phyloP scores from a whole-genome alignment of 352 stramenopile genomes.

The Pythium phragmiticola region DNA sequence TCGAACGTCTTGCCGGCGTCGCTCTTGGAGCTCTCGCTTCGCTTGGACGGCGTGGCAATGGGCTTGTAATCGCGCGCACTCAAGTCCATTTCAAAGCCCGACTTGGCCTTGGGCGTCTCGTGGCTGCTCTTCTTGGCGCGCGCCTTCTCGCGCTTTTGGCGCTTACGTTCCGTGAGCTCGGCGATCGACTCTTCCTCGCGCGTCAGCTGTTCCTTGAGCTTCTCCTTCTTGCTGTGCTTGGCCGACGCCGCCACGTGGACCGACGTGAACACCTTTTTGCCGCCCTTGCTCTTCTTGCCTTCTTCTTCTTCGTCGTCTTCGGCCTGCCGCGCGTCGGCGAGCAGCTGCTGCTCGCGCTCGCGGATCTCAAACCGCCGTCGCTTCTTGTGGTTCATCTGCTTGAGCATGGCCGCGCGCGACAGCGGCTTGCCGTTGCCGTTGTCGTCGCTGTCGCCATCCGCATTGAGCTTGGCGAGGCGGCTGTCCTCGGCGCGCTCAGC shows the following conservation, averaged over 20 bases:
- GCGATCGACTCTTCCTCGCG: slow-evolving; percentile 80
- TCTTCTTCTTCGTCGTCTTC: slow-evolving; percentile 38
- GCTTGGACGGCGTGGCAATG: slow-evolving; percentile 39
- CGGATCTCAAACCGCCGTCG: slow-evolving; percentile 79
- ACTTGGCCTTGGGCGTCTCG: slow-evolving; percentile 25
- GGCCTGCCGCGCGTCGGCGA: slow-evolving; percentile 48
- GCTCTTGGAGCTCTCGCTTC: slow-evolving; percentile 17
- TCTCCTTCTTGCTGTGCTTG: slow-evolving; percentile 82
- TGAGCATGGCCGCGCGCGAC: slow-evolving; percentile 74
- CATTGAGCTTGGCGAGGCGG: slow-evolving; percentile 42
- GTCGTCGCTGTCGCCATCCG: slow-evolving; percentile 33
- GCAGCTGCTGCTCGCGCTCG: slow-evolving; percentile 78
- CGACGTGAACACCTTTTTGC: slow-evolving; percentile 77
- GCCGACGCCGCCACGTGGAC: slow-evolving; percentile 72
- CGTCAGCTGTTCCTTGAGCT: slow-evolving; percentile 45
- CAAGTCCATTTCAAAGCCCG: slow-evolving; percentile 80
- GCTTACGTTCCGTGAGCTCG: slow-evolving; percentile 77
- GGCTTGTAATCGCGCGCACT: slow-evolving; percentile 38
- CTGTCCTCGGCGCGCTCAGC: slow-evolving; percentile 65
- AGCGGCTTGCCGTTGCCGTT: slow-evolving; percentile 33
- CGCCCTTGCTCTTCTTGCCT: slow-evolving; percentile 35
- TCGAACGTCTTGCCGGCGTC: slow-evolving; percentile 64
- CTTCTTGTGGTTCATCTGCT: slow-evolving; percentile 89
- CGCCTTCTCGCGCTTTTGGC: slow-evolving; percentile 73
- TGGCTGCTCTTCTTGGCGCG: slow-evolving; percentile 58